These are phyloP conservation scores for Ophiostoma himal-ulmi DNA, from an alignment of 2,329 filamentous ascomycete species.

Conservation along the genomic window DNA sequence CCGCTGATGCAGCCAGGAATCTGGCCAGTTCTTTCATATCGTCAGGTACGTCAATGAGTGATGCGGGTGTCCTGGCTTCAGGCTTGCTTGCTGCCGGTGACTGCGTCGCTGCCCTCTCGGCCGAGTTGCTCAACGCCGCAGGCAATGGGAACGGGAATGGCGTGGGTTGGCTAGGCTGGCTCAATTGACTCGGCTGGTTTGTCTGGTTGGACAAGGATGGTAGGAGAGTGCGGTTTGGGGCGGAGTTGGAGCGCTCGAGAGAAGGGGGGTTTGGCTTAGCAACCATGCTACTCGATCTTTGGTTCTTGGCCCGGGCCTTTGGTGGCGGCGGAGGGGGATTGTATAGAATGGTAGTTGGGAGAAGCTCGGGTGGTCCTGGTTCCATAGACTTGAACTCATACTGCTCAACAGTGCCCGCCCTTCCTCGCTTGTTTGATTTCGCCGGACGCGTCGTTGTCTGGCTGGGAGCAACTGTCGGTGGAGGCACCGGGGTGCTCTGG, in stretches of 20 bases:
- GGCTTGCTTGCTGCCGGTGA: not conserved
- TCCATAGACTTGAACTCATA: constrained; percentile 38
- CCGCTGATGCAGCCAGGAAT: constrained; percentile 16
- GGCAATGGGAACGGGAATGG: constrained; percentile 12
- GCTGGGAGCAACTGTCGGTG: not conserved
- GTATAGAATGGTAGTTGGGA: constrained; percentile 41
- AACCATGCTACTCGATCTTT: constrained; percentile 14
- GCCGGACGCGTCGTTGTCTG: constrained; percentile 24
- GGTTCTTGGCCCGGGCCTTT: constrained; percentile 19
- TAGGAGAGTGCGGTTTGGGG: not conserved
- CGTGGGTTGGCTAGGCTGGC: not conserved
- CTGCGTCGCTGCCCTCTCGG: not conserved
- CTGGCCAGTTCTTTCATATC: constrained; percentile 21
- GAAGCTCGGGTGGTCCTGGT: constrained; percentile 40
- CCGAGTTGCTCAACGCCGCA: not conserved
- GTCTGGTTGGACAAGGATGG: not conserved
- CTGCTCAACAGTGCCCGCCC: constrained; percentile 27
- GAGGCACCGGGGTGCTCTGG: not conserved
- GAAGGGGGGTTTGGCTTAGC: constrained; percentile 14
- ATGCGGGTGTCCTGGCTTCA: not conserved
- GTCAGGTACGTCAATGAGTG: constrained; percentile 13
- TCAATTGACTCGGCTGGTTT: not conserved
- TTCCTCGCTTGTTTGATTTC: constrained; percentile 28
- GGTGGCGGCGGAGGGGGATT: constrained; percentile 32
- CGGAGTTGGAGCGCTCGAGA: constrained; percentile 25